Conservation (phyloP, 2,329 filamentous ascomycete genomes). For the Xylaria polymorpha region DNA sequence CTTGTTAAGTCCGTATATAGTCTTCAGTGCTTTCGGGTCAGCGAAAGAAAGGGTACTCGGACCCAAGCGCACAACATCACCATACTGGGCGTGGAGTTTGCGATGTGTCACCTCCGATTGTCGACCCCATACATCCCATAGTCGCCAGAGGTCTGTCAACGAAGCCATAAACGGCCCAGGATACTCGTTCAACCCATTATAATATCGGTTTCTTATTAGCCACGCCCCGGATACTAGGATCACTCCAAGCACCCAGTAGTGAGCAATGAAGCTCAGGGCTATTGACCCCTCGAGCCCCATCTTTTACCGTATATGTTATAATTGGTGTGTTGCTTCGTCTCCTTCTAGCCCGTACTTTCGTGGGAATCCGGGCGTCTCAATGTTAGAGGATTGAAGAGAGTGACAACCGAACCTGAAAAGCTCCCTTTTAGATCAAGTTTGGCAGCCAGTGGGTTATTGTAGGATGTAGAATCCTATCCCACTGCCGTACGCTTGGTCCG, state of each 20-base stretch:
- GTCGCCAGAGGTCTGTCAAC: conserved; percentile 78
- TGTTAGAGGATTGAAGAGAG: neutral
- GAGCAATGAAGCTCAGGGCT: conserved; percentile 50
- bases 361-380: neutral
- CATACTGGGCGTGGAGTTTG: conserved; percentile 75
- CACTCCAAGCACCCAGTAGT: conserved; percentile 58
- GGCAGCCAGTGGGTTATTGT: neutral
- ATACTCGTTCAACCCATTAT: conserved; percentile 73
- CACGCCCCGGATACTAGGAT: conserved; percentile 53
- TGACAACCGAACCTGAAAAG: neutral
- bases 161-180: conserved; percentile 78
- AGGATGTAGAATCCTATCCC: neutral
- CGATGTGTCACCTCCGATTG: conserved; percentile 76
- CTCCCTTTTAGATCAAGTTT: neutral
- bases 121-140: conserved; percentile 73
- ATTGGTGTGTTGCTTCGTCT: conserved; percentile 26
- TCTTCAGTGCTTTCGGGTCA: conserved; percentile 77
- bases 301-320: conserved; percentile 14
- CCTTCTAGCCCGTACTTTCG: conserved; percentile 9
- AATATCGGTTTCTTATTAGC: conserved; percentile 61
- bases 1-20: conserved; percentile 85
- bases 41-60: conserved; percentile 80
- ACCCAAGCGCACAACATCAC: conserved; percentile 78
- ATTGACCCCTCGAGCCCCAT: conserved; percentile 45
- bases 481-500: conserved; percentile 10